Evolutionary conservation across 1,284 basidiomycete genomes (phyloP).

Genomic region (Sporisorium graminicola): DNA sequence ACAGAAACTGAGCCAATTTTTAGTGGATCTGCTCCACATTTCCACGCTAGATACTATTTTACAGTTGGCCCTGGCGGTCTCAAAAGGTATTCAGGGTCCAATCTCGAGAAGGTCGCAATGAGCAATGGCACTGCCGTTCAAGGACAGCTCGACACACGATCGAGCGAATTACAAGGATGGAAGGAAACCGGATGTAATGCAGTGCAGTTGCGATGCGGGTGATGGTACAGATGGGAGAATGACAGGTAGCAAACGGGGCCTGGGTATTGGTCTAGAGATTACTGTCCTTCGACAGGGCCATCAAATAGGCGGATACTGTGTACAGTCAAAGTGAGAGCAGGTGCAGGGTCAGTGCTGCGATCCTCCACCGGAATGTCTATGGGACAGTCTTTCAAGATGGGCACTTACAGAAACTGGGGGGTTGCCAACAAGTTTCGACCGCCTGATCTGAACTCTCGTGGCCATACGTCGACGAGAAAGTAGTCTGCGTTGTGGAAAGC

Average conservation of each 20-base stretch:
- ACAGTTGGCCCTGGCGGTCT: neutral
- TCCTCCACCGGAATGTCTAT: no score
- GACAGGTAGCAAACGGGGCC: neutral
- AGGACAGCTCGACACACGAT: no score
- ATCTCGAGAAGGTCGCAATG: neutral
- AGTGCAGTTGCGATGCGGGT: slow-evolving; percentile 13
- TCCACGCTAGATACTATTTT: neutral
- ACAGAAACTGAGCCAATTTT: neutral
- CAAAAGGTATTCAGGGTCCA: neutral
- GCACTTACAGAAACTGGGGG: slow-evolving; percentile 81
- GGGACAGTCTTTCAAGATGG: neutral
- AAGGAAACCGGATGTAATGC: slow-evolving; percentile 4
- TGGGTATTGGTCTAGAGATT: neutral
- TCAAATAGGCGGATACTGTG: slow-evolving; percentile 42
- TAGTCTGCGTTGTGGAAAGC: slow-evolving; percentile 71
- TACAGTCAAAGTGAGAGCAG: neutral
- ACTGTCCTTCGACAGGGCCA: slow-evolving; percentile 25
- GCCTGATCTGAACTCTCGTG: slow-evolving; percentile 86
- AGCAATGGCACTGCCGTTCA: neutral
- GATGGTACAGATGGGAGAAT: slow-evolving; percentile 13
- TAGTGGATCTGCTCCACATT: slow-evolving; percentile 18
- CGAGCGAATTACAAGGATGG: neutral
- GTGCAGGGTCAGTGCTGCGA: neutral
- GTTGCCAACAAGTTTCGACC: slow-evolving; percentile 81
- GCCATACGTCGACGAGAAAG: slow-evolving; percentile 95